Base-by-base conservation (phyloP, 805 yeast genomes). In the Metschnikowia cerradonensis region DNA sequence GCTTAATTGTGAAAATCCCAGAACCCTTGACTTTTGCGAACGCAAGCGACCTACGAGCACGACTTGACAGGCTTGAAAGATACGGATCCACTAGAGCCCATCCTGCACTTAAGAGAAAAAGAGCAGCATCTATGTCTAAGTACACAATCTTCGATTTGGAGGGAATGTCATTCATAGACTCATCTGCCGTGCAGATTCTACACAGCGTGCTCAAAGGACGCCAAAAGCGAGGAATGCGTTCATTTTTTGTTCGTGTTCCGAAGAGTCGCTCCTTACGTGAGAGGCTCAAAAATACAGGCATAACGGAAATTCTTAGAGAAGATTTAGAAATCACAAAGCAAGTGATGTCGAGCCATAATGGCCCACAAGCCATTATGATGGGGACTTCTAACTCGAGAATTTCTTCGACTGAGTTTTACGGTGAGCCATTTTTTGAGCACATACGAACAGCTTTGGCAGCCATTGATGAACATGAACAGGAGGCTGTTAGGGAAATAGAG, bases 1-100 rank as follows among this genome's bases (percentile, higher is more conserved):
- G 77, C 57, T 60, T 73, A 11, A 72, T 73, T 10, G 65, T 73
- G 19, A 70, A 67, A 51, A 71, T 73, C 34, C 77, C 77, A 2
- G 78, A 73, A 55, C 77, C 77, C 8, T 59, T 73, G 40, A 71
- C 76, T 3, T 73, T 73, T 54, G 69, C 76, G 14, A 73, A 73
- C 51, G 64, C 73, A 30, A 68, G 65, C 52, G 78, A 73, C 53
- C 60, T 73, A 47, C 63, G 69, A 43, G 54, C 70, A 14, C 56
- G 78, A 36, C 62, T 73, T 35, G 68, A 66, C 51, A 49, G 78
- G 38, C 71, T 73, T 11, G 78, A 73, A 51, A 58, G 70, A 64
- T 72, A 68, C 51, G 78, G 78, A 7, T 71, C 77, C 1, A 66
- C 76, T 2, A 66, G 61, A 47, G 75, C 76, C 0, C 78, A 73